Conservation (phyloP, 257 asterid genomes). For the Penstemon davidsonii region DNA sequence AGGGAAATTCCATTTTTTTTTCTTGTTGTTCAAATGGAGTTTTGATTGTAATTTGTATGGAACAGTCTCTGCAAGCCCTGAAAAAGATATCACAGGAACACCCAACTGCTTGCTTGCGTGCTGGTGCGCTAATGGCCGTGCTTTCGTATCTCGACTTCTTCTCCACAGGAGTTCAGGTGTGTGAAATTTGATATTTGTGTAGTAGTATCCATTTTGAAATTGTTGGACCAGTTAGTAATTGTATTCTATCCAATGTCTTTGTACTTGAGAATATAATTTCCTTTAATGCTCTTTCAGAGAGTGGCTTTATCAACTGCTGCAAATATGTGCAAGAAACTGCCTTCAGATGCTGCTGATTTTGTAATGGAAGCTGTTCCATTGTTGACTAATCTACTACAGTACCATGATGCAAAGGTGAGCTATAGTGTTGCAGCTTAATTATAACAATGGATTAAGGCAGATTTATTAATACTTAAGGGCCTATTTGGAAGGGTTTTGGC, state of each 20-base stretch:
- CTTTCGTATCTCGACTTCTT: conserved; percentile 98
- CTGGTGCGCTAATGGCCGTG: conserved; percentile 99
- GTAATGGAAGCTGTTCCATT: conserved; percentile 99
- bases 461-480: background rate
- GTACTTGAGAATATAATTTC: background rate
- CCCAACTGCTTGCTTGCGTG: conserved; percentile 98
- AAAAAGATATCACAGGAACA: conserved; percentile 97
- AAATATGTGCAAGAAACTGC: conserved; percentile 97
- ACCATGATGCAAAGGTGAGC: conserved; percentile 93
- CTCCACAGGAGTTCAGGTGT: conserved; percentile 98
- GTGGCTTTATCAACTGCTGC: conserved; percentile 98
- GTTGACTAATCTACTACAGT: conserved; percentile 94
- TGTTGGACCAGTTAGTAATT: conserved; percentile 10
- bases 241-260: background rate
- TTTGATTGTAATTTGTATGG: conserved; percentile 24
- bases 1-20: background rate
- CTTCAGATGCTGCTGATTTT: conserved; percentile 96
- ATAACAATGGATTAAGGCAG: background rate
- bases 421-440: conserved; percentile 6
- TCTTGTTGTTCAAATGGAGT: conserved; percentile 5
- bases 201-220: background rate
- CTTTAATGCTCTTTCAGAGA: conserved; percentile 49
- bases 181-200: conserved; percentile 26
- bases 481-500: too few relatives aligned
- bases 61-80: conserved; percentile 96